A percentile compares a stretch with the other conserved stretches of the same genome.
Conservation (phyloP, 2,329 filamentous ascomycete genomes). For the Ophiocordyceps sinensis region DNA sequence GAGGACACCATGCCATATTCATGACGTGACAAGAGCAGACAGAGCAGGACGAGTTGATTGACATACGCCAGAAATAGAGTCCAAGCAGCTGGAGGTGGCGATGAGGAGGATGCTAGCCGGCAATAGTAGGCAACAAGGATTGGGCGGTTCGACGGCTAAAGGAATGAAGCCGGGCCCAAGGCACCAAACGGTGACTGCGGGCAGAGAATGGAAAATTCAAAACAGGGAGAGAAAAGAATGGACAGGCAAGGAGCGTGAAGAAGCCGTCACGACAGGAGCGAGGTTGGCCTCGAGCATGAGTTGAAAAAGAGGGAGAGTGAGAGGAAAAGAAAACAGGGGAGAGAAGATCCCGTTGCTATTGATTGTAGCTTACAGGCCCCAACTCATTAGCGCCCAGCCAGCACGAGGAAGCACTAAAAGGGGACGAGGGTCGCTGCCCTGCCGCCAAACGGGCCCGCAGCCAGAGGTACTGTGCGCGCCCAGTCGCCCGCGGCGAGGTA, state of each 20-base stretch:
- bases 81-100: background rate
- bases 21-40: background rate
- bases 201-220: background rate
- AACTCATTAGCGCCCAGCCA: too few relatives aligned
- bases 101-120: background rate
- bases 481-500: too few relatives aligned
- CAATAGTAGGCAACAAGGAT: slow-evolving; percentile 12
- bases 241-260: background rate
- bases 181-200: slow-evolving; percentile 7
- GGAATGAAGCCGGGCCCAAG: slow-evolving; percentile 13
- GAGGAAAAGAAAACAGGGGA: background rate
- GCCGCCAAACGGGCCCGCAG: too few relatives aligned
- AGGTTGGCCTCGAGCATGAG: background rate
- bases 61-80: slow-evolving; percentile 1
- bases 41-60: background rate
- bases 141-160: slow-evolving; percentile 23
- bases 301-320: background rate
- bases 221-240: slow-evolving; percentile 1
- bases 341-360: background rate
- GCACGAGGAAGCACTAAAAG: background rate
- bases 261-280: background rate
- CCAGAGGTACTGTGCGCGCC: too few relatives aligned
- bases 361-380: too few relatives aligned
- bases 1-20: background rate
- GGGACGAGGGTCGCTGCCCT: too few relatives aligned